These are phyloP conservation scores for Starmerella apis DNA, from an alignment of 805 yeast species.

Conservation along the genomic window DNA sequence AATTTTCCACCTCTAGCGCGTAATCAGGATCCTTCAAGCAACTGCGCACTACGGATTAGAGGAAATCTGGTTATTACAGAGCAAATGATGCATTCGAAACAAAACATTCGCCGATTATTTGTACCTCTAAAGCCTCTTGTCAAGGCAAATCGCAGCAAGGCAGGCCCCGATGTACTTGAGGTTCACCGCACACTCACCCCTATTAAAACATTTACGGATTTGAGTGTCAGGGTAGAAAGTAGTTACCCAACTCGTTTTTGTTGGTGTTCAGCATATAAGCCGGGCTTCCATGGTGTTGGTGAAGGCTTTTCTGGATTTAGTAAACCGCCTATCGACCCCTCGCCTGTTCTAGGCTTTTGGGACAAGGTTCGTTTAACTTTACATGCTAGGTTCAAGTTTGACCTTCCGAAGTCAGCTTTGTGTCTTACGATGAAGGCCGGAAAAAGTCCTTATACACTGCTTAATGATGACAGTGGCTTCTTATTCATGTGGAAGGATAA, in stretches of 20 bases:
- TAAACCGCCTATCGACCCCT: constrained; percentile 83
- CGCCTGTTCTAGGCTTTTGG: constrained; percentile 83
- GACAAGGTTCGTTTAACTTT: constrained; percentile 68
- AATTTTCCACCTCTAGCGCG: constrained; percentile 50
- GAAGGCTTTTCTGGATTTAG: constrained; percentile 69
- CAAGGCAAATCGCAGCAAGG: constrained; percentile 34
- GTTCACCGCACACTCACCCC: constrained; percentile 70
- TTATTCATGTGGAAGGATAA: constrained; percentile 57
- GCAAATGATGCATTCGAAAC: constrained; percentile 41
- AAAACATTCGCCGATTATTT: constrained; percentile 47
- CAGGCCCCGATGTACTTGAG: constrained; percentile 40
- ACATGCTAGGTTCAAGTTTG: constrained; percentile 57
- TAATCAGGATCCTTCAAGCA: constrained; percentile 28
- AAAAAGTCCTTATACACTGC: constrained; percentile 63
- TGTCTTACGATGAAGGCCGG: constrained; percentile 49
- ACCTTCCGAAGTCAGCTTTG: constrained; percentile 41
- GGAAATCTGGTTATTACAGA: constrained; percentile 69
- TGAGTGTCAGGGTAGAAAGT: constrained; percentile 47
- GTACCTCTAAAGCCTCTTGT: constrained; percentile 49
- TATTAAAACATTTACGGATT: constrained; percentile 57
- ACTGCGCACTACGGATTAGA: constrained; percentile 33
- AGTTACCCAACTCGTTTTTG: constrained; percentile 52
- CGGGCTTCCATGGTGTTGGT: constrained; percentile 73
- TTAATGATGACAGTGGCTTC: constrained; percentile 65
- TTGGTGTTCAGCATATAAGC: constrained; percentile 79